Conservation (phyloP, 768 basidiomycete species). For the Dictyophora rubrovolvata region DNA sequence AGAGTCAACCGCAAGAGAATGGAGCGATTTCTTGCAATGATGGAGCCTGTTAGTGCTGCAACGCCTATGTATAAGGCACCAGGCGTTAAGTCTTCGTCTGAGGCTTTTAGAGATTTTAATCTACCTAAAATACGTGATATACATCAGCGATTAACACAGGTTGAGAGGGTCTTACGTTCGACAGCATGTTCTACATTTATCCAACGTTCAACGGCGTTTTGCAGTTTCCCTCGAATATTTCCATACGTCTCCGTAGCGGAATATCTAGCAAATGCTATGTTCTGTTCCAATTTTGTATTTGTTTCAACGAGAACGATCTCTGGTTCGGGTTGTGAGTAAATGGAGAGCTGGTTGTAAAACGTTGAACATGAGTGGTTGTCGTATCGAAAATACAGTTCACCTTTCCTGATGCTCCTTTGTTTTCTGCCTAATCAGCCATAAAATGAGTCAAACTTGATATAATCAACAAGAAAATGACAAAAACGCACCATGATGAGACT, state of each 20-base stretch:
- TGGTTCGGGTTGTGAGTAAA: conserved; percentile 58
- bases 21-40: conserved; percentile 69
- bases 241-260: conserved; percentile 44
- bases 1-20: conserved; percentile 60
- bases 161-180: conserved; percentile 51
- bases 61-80: conserved; percentile 87
- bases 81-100: conserved; percentile 76
- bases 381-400: neutral
- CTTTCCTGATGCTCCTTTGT: neutral
- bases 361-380: neutral
- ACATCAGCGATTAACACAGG: neutral
- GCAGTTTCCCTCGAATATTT: conserved; percentile 55
- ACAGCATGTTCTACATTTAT: conserved; percentile 77
- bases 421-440: neutral
- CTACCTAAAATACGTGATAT: conserved; percentile 39
- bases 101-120: conserved; percentile 71
- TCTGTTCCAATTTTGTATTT: conserved; percentile 63
- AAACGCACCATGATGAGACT: neutral
- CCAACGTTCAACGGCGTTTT: conserved; percentile 69
- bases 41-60: conserved; percentile 71
- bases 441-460: neutral
- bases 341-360: conserved; percentile 52
- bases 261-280: conserved; percentile 63
- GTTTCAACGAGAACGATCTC: conserved; percentile 65
- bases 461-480: neutral